Conservation (phyloP, 164 flowering plant genomes). For the Pachysandra terminalis region DNA sequence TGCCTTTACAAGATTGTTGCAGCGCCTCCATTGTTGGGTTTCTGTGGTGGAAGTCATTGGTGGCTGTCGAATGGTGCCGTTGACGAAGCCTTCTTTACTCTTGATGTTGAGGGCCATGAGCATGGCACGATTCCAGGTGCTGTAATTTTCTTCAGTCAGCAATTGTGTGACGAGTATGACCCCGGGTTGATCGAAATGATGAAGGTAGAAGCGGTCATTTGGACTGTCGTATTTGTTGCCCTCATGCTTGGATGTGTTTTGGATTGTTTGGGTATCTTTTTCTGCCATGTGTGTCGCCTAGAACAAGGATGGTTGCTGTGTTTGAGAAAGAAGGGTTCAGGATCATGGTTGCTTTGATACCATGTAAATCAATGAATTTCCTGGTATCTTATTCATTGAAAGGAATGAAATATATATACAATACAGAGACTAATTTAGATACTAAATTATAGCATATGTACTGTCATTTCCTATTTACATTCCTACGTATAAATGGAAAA, state of each 20-base stretch:
- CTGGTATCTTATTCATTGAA: background rate
- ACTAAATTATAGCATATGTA: too few species aligned
- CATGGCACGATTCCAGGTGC: too few species aligned
- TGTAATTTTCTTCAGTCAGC: too few species aligned
- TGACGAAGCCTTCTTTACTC: too few species aligned
- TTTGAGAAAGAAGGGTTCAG: background rate
- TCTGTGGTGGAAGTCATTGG: too few species aligned
- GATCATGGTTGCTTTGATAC: background rate
- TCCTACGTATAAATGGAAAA: too few species aligned
- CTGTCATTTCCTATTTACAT: too few species aligned
- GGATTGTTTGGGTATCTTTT: constrained; percentile 3
- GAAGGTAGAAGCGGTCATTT: constrained; percentile 7
- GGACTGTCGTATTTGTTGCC: too few species aligned
- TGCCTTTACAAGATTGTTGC: constrained; percentile 11
- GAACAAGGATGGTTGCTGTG: background rate
- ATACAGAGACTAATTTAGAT: background rate
- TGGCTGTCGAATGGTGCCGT: constrained; percentile 6
- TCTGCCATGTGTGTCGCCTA: constrained; percentile 3
- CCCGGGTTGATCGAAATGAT: constrained; percentile 11
- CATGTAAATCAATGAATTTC: background rate
- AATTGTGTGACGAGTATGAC: constrained; percentile 6
- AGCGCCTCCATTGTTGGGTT: constrained; percentile 12
- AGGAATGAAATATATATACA: background rate
- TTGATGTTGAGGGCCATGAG: too few species aligned
- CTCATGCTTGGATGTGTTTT: constrained; percentile 3